Evolutionary conservation across 352 stramenopile genomes (phyloP), one percentile per base, ranked within the genome.

Genomic region (Globisporangium rhizosaccharum): DNA sequence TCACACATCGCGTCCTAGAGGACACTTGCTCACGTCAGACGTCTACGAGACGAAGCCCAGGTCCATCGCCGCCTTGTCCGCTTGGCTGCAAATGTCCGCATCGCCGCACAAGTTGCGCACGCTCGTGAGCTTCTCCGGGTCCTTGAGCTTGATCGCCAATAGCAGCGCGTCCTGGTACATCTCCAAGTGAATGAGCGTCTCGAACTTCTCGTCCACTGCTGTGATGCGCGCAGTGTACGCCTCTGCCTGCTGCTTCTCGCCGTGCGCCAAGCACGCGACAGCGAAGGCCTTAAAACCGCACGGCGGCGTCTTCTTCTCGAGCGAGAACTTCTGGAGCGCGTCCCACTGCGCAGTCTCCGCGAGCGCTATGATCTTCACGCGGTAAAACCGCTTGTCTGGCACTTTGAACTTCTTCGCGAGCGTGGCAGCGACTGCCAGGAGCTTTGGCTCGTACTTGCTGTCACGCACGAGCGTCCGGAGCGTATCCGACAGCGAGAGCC

Each of bases 331-430:
- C 54, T 91, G 84, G 50, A 97, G 73, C 28, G 79, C 74, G 62
- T 92, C 85, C 87, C 88, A 97, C 49, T 97, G 85, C 15, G 77
- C 72, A 15, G 78, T 94, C 57, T 94, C 79, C 5, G 84, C 84
- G 6, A 96, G 68, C 37, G 87, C 87, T 54, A 90, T 86, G 59
- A 96, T 96, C 68, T 96, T 96, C 44, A 96, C 82, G 59, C 89
- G 83, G 65, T 93, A 97, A 50, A 95, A 89, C 9, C 85, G 83
- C 71, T 97, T 97, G 57, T 97, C 88, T 1, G 88, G 82, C 8
- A 97, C 82, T 42, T 95, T 94, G 65, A 96, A 96, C 61, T 90
- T 93, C 60, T 96, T 96, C 39, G 83, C 76, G 57, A 92, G 85
- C 5, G 77, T 57, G 0, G 79, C 76, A 9, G 81, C 84, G 9